Evolutionary conservation across 129 eudicot species (phyloP), one percentile per base, ranked within the genome.

Genomic region (Artemisia tridentata): DNA sequence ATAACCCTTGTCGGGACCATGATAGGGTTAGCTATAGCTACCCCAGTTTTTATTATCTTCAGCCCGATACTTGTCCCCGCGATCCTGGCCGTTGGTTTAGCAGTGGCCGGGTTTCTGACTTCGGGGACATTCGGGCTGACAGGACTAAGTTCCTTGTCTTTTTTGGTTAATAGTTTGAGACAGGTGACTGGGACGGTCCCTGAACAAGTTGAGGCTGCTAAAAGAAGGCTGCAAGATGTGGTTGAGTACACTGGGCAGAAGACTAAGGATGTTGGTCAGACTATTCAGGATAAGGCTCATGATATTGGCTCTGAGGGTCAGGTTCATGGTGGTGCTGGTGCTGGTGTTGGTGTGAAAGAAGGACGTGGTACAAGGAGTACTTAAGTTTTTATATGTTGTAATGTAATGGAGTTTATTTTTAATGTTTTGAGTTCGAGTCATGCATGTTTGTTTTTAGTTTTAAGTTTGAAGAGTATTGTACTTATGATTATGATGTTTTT

Each of bases 31-130:
- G 95, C 91, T 0, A 58, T 92, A 0, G 76, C 96, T 21, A 92
- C 92, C 56, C 98, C 97, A 2, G 38, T 93, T 6, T 89, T 93
- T 72, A 55, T 89, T 19, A 55, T 93, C 60, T 93, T 85, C 81
- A 93, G 98, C 91, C 97, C 97, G 2, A 77, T 93, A 18, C 75
- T 92, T 2, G 88, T 92, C 45, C 98, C 98, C 2, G 96, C 89
- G 0, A 67, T 78, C 19, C 47, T 87, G 0, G 66, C 82, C 3
- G 57, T 87, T 15, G 91, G 80, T 10, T 72, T 88, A 2, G 91
- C 95, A 0, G 89, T 91, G 1, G 69, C 84, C 0, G 97, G 87
- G 5, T 76, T 91, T 23, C 48, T 91, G 14, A 76, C 95, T 0
- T 91, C 97, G 0, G 97, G 97, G 0, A 86, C 91, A 2, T 87